These are phyloP conservation scores for Macadamia tetraphylla DNA, from an alignment of 164 flowering plant genomes.

Conservation along the genomic window DNA sequence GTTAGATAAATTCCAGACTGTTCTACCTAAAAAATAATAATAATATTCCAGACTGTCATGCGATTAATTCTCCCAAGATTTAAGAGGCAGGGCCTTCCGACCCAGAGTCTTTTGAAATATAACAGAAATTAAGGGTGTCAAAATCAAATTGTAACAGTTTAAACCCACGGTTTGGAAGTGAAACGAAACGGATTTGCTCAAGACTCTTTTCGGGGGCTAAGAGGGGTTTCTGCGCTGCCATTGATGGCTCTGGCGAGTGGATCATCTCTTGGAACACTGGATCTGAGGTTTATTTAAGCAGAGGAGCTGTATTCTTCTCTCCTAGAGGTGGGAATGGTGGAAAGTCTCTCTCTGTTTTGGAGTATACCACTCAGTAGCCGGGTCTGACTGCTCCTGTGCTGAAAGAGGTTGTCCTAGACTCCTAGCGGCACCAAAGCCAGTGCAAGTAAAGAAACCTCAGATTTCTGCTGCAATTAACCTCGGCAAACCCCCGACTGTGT, in stretches of 20 bases:
- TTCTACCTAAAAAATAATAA: too few species aligned
- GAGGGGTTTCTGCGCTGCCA: slow-evolving; percentile 50
- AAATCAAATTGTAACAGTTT: too few species aligned
- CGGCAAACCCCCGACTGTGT: too few species aligned
- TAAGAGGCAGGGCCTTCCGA: too few species aligned
- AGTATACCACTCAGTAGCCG: slow-evolving; percentile 20
- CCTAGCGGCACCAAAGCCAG: slow-evolving; percentile 26
- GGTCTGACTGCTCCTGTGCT: slow-evolving; percentile 9
- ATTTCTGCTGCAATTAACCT: slow-evolving; percentile 23
- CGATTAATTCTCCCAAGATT: too few species aligned
- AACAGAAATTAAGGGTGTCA: too few species aligned
- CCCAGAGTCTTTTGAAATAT: too few species aligned
- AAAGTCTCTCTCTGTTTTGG: slow-evolving; percentile 25
- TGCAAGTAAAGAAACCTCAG: slow-evolving; percentile 50
- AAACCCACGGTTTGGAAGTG: too few species aligned
- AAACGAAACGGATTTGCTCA: slow-evolving; percentile 1
- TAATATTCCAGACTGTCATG: too few species aligned
- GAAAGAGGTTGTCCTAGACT: slow-evolving; percentile 23
- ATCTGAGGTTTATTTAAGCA: slow-evolving; percentile 25
- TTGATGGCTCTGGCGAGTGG: slow-evolving; percentile 56
- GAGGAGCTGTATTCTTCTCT: slow-evolving; percentile 27
- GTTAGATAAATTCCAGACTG: too few species aligned
- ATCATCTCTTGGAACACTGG: slow-evolving; percentile 44
- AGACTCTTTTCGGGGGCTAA: slow-evolving; percentile 42
- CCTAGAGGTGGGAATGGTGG: slow-evolving; percentile 30